Base-by-base conservation (phyloP, 768 basidiomycete species). In the Panellus pusillus region DNA sequence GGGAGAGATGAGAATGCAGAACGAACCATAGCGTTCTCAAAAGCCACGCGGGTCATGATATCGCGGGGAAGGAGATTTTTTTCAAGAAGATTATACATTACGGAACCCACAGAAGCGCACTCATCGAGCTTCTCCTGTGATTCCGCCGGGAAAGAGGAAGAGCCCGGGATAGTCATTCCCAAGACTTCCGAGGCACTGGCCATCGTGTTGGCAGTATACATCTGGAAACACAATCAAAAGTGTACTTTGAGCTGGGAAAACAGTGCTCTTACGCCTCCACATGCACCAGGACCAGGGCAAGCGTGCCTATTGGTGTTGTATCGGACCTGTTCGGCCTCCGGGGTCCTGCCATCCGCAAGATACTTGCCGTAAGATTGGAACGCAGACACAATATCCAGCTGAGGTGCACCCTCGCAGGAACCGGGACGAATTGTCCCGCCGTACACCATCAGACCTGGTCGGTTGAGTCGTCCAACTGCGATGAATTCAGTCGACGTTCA, bases 171-270 rank as follows among this genome's bases (percentile, higher is more conserved):
- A 14, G 93, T 83, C 96, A 99, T 99, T 42, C 97, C 97, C 62
- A 99, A 70, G 1, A 89, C 94, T 72, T 99, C 97, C 39, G 91
- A 81, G 13, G 94, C 93, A 60, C 91, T 93, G 5, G 96, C 93
- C 92, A 99, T 98, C 3, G 97, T 98, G 71, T 98, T 99, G 31
- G 93, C 92, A 6, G 94, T 97, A 70, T 96, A 96, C 93, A 96
- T 95, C 93, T 94, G 67, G 12, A 14, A 35, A 9, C 47, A 46
- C 9, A 32, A 18, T 29, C 5, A 43, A 17, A 42, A 51, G 31
- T 24, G 24, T 24, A 24, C 24, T 24, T 24, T 24, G 24, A 24
- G 24, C 24, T 24, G 24, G 24, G 24, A 24, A n/a, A 24, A 24
- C 6, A 24, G 24, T 24, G 24, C 24, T 80, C 91, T 70, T 68